phyloP scores from a whole-genome alignment of 805 yeast genomes.

The Kazachstania africana region DNA sequence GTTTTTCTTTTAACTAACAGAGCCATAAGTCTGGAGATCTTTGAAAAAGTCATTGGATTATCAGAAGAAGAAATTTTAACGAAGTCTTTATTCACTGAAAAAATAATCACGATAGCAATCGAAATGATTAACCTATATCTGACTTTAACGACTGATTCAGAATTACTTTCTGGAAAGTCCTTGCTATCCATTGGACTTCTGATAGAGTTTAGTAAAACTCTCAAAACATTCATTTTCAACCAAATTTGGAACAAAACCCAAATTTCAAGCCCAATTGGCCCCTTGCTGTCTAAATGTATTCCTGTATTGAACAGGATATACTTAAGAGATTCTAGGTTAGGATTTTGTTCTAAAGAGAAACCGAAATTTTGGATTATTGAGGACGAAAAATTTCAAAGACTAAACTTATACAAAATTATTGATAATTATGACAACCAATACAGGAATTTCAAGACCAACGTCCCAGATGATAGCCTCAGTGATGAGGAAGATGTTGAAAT shows the following conservation, averaged over 20 bases:
- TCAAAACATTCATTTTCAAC: conserved; percentile 15
- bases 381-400: conserved; percentile 15
- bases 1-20: too few relatives aligned
- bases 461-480: too few relatives aligned
- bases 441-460: too few relatives aligned
- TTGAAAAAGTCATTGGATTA: too few relatives aligned
- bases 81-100: too few relatives aligned
- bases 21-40: too few relatives aligned
- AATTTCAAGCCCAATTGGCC: conserved; percentile 2
- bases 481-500: not conserved
- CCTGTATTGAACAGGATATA: conserved; percentile 17
- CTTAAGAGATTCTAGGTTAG: conserved; percentile 16
- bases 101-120: too few relatives aligned
- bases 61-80: too few relatives aligned
- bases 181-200: conserved; percentile 11
- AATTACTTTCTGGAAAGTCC: conserved; percentile 10
- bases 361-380: conserved; percentile 4
- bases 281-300: conserved; percentile 7
- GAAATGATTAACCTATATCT: conserved; percentile 16
- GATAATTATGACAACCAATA: conserved; percentile 1
- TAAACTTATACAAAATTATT: conserved; percentile 9
- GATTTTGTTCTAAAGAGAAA: conserved; percentile 1
- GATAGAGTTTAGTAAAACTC: conserved; percentile 6
- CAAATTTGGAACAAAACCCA: conserved; percentile 11
- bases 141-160: conserved; percentile 20